Conservation (phyloP, 202 grass and related monocot species). For the Saccharum hybrid region DNA sequence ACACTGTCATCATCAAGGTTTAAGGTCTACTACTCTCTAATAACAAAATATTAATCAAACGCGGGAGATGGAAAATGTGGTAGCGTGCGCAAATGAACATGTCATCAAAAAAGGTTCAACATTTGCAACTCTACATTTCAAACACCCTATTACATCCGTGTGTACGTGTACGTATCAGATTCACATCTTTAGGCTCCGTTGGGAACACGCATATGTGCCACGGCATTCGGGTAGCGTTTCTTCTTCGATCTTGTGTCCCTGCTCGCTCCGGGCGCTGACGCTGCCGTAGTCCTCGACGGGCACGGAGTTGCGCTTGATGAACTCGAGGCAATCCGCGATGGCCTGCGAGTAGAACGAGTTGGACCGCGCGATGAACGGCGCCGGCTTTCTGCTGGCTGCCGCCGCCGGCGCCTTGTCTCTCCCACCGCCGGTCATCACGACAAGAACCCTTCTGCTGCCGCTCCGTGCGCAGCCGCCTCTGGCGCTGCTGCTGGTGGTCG, state of each 20-base stretch:
- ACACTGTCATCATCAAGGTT: background rate
- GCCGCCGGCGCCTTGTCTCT: background rate
- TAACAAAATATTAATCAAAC: background rate
- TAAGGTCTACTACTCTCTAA: background rate
- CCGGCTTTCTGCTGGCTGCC: slow-evolving; percentile 15
- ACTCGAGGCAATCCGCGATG: slow-evolving; percentile 84
- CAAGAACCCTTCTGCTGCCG: slow-evolving; percentile 51
- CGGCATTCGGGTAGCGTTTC: background rate
- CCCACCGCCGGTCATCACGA: background rate
- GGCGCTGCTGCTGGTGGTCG: background rate
- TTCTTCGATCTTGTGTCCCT: background rate
- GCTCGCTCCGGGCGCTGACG: slow-evolving; percentile 13
- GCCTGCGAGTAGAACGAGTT: slow-evolving; percentile 89
- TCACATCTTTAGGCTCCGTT: slow-evolving; percentile 27
- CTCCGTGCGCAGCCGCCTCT: slow-evolving; percentile 26
- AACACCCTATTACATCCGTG: background rate
- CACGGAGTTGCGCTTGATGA: slow-evolving; percentile 79
- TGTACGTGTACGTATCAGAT: slow-evolving; percentile 12
- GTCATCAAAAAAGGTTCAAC: slow-evolving; percentile 7
- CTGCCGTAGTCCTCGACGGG: slow-evolving; percentile 54
- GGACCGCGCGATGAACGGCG: slow-evolving; percentile 53
- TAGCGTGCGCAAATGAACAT: background rate
- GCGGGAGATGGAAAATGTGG: background rate
- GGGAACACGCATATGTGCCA: background rate
- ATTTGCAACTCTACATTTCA: slow-evolving; percentile 23